Percentiles rank a stretch among this genome's conserved stretches.
Evolutionary conservation across 345 rosid species (phyloP).

Genomic region (Ceriops decandra): DNA sequence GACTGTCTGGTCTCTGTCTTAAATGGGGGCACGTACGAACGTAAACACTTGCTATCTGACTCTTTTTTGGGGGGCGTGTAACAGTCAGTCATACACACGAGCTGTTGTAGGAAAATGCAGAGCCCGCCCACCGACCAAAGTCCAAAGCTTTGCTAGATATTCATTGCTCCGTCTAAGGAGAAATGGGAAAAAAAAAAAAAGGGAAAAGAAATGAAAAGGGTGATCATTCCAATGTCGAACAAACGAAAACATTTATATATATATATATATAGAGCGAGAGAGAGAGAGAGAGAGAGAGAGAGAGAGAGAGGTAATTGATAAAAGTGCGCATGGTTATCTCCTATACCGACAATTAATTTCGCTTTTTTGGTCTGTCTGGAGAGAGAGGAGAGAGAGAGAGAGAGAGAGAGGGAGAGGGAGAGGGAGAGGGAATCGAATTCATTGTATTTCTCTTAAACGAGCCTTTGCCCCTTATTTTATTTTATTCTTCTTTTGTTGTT

Average conservation of each 20-base stretch:
- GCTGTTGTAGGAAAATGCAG: not conserved
- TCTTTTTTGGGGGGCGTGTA: not conserved
- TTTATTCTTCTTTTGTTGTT: too few relatives aligned
- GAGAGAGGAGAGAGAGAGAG: not conserved
- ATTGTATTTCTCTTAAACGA: not conserved
- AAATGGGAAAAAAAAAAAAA: too few relatives aligned
- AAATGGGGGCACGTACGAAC: too few relatives aligned
- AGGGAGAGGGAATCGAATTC: not conserved
- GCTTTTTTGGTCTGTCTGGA: slow-evolving; percentile 12
- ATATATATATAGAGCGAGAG: too few relatives aligned
- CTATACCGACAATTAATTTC: slow-evolving; percentile 2
- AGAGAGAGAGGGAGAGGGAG: too few relatives aligned
- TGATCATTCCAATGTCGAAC: slow-evolving; percentile 2
- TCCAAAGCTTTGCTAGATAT: not conserved
- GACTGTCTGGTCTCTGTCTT: too few relatives aligned
- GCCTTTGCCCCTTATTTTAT: not conserved
- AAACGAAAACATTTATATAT: too few relatives aligned
- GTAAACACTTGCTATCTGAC: not conserved
- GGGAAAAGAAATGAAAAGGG: not conserved
- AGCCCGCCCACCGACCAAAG: slow-evolving; percentile 6
- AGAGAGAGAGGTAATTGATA: too few relatives aligned
- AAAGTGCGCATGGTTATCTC: slow-evolving; percentile 13
- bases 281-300: too few relatives aligned
- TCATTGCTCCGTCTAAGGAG: not conserved
- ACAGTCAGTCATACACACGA: not conserved